phyloP scores from a whole-genome alignment of 2,329 filamentous ascomycete genomes.

The Fusarium coicis region DNA sequence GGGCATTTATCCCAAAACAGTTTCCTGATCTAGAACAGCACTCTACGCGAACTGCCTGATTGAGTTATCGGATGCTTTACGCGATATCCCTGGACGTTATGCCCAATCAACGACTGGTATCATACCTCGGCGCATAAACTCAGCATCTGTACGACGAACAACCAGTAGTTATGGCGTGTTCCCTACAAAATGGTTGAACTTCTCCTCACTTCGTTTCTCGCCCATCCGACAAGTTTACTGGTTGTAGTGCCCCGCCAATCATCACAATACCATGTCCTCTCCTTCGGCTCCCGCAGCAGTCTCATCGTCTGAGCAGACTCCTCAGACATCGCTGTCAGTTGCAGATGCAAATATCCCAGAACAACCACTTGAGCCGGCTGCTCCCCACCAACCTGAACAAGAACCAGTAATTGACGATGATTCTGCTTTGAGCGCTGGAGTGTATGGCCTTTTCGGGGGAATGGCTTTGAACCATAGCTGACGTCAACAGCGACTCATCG shows the following conservation, averaged over 20 bases:
- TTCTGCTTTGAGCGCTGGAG: not conserved
- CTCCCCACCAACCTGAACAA: not conserved
- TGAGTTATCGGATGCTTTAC: not conserved
- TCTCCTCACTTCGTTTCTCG: not conserved
- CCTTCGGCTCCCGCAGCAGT: not conserved
- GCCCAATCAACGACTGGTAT: not conserved
- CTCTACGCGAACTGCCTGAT: not conserved
- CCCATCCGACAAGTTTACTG: not conserved
- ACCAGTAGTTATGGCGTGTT: not conserved
- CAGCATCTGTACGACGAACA: not conserved
- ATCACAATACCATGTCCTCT: not conserved
- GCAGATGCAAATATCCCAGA: too few relatives aligned
- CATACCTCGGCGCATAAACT: not conserved
- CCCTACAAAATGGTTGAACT: not conserved
- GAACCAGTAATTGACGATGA: not conserved
- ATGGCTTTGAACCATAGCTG: not conserved
- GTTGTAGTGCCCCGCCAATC: too few relatives aligned
- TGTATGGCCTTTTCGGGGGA: not conserved
- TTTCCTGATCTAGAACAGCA: not conserved
- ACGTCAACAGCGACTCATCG: not conserved
- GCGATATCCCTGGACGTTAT: not conserved
- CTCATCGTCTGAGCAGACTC: not conserved
- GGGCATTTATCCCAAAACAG: not conserved
- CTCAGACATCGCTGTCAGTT: not conserved
- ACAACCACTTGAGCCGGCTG: not conserved